phyloP scores from a whole-genome alignment of 306 rosid genomes.

The Cucumis hystrix region DNA sequence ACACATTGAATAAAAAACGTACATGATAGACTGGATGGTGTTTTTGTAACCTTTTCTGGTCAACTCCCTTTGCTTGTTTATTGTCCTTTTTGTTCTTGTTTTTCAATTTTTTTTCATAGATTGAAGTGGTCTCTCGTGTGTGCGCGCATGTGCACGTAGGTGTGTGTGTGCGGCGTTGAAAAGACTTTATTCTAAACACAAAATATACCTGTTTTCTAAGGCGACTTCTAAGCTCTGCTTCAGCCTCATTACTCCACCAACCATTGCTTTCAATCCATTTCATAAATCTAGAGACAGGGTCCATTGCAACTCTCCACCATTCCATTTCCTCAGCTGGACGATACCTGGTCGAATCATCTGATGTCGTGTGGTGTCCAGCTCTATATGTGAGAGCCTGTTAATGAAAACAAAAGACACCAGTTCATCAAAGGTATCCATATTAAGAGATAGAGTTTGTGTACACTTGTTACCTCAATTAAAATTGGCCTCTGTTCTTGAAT shows the following conservation, averaged over 20 bases:
- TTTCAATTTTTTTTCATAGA: neutral
- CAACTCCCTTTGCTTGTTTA: too few relatives aligned
- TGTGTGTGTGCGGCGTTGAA: neutral
- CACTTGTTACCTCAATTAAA: constrained; percentile 56
- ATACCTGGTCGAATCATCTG: constrained; percentile 93
- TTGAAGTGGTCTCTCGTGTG: too few relatives aligned
- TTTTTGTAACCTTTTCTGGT: too few relatives aligned
- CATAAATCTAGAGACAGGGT: constrained; percentile 71
- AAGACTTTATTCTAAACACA: neutral
- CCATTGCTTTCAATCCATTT: constrained; percentile 80
- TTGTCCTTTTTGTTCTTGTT: neutral
- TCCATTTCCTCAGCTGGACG: constrained; percentile 66
- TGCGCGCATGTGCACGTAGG: too few relatives aligned
- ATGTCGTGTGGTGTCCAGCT: constrained; percentile 93
- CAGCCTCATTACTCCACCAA: constrained; percentile 67
- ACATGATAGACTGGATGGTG: neutral
- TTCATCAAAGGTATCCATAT: neutral
- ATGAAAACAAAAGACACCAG: constrained; percentile 6
- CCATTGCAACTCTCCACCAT: constrained; percentile 58
- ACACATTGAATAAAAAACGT: constrained; percentile 1
- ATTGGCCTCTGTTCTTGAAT: constrained; percentile 59
- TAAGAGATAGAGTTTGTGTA: neutral
- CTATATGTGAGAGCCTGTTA: constrained; percentile 77
- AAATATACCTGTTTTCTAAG: constrained; percentile 47
- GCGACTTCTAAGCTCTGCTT: constrained; percentile 47